Conservation (phyloP, 306 rosid species). For the Malus sieversii region DNA sequence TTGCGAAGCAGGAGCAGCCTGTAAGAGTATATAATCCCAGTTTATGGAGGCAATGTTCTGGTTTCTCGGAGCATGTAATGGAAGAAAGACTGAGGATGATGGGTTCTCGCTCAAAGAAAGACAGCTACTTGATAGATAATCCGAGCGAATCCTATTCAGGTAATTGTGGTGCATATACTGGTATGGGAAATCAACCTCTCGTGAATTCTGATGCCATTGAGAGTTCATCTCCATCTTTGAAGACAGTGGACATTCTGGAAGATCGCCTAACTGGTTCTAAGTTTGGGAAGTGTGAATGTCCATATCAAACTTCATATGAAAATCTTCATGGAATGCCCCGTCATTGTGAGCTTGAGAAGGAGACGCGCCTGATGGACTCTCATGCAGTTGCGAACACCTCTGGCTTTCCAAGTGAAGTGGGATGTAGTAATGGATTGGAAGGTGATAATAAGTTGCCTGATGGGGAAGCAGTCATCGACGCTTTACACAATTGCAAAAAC, state of each 20-base stretch:
- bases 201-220: not conserved
- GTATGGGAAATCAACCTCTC: not conserved
- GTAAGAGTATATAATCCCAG: not conserved
- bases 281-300: slow-evolving; percentile 4
- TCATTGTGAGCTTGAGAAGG: not conserved
- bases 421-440: not conserved
- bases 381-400: not conserved
- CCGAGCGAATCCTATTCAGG: not conserved
- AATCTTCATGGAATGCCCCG: not conserved
- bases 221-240: not conserved
- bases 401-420: not conserved
- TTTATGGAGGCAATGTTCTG: not conserved
- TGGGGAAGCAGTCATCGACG: not conserved
- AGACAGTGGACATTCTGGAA: slow-evolving; percentile 2
- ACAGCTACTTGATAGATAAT: not conserved
- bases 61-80: not conserved
- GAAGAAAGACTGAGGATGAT: not conserved
- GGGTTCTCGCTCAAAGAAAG: not conserved
- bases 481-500: not conserved
- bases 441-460: not conserved
- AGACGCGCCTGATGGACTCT: not conserved
- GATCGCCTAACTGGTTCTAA: not conserved
- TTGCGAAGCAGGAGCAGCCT: slow-evolving; percentile 5
- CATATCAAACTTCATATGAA: not conserved
- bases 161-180: not conserved